Evolutionary conservation across 495 filamentous ascomycete genomes (phyloP).

Genomic region (Xanthoparmelia taractica): DNA sequence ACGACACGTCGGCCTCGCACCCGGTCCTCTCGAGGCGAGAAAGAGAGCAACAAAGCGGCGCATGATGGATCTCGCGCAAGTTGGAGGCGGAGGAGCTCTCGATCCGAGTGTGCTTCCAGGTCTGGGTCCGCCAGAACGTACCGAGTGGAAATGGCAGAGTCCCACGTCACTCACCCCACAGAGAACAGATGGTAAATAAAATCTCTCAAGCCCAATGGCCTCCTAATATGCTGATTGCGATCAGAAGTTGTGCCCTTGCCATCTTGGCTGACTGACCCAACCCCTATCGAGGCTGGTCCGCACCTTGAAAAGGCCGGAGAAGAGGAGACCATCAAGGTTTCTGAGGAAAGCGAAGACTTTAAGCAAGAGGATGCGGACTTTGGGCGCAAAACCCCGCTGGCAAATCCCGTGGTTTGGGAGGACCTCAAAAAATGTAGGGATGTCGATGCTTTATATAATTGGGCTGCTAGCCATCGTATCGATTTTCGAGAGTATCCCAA

Average conservation of each 20-base stretch:
- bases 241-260: slow-evolving; percentile 7
- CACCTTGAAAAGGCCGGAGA: neutral
- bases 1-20: slow-evolving; percentile 48
- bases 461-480: neutral
- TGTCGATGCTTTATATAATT: slow-evolving; percentile 4
- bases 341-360: neutral
- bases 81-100: slow-evolving; percentile 25
- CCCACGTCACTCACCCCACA: neutral
- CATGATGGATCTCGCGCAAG: slow-evolving; percentile 41
- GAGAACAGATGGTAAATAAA: neutral
- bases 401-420: neutral
- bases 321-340: neutral
- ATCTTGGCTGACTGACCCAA: slow-evolving; percentile 16
- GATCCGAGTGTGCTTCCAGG: slow-evolving; percentile 29
- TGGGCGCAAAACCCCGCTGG: neutral
- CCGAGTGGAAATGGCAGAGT: slow-evolving; percentile 23
- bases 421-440: slow-evolving; percentile 16
- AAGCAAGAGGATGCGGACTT: neutral
- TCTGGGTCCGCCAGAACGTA: slow-evolving; percentile 12
- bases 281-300: neutral
- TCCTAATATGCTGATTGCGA: slow-evolving; percentile 2
- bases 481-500: slow-evolving; percentile 31
- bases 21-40: slow-evolving; percentile 54
- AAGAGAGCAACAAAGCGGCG: slow-evolving; percentile 44
- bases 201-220: neutral